A percentile compares a stretch with the other conserved stretches of the same genome.
Evolutionary conservation across 108 stramenopile species (phyloP).

Genomic region (Discostella pseudostelligera): DNA sequence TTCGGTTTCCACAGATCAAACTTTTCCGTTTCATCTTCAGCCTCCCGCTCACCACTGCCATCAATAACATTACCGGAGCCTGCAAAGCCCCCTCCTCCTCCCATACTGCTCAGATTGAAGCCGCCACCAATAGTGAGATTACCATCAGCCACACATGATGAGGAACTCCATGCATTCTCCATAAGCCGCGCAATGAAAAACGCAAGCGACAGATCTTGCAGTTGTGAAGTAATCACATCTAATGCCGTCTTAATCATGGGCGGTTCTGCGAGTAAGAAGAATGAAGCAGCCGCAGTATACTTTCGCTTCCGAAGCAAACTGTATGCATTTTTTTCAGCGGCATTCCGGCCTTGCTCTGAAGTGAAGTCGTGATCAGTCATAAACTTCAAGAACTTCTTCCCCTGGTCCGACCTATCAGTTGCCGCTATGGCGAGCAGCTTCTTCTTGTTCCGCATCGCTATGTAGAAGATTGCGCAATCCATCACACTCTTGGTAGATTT

Average conservation of each 20-base stretch:
- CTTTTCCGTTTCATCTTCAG: conserved; percentile 33
- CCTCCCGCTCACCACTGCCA: conserved; percentile 5
- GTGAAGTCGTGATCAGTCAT: conserved; percentile 66
- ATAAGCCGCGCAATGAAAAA: conserved; percentile 74
- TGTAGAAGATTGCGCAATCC: conserved; percentile 76
- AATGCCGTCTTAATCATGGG: conserved; percentile 77
- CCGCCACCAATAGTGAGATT: conserved; percentile 41
- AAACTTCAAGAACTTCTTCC: conserved; percentile 80
- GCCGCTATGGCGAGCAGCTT: conserved; percentile 72
- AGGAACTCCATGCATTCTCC: conserved; percentile 40
- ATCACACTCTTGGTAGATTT: conserved; percentile 66
- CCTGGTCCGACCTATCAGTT: conserved; percentile 66
- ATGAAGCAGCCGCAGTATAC: conserved; percentile 71
- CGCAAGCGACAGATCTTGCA: conserved; percentile 77
- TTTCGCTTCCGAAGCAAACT: conserved; percentile 76
- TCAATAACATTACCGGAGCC: conserved; percentile 28
- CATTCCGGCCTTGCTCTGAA: conserved; percentile 65
- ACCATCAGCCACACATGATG: conserved; percentile 8
- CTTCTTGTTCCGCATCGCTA: conserved; percentile 67
- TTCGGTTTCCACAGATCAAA: conserved; percentile 64
- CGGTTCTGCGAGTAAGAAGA: conserved; percentile 82
- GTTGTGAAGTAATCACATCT: conserved; percentile 68
- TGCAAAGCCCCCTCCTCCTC: conserved; percentile 81
- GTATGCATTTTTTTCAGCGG: conserved; percentile 87
- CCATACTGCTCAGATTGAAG: conserved; percentile 57